Evolutionary conservation across 192 early-diverging fungal species (phyloP), one percentile per base, ranked within the genome.

Genomic region (Dimargaris verticillata): DNA sequence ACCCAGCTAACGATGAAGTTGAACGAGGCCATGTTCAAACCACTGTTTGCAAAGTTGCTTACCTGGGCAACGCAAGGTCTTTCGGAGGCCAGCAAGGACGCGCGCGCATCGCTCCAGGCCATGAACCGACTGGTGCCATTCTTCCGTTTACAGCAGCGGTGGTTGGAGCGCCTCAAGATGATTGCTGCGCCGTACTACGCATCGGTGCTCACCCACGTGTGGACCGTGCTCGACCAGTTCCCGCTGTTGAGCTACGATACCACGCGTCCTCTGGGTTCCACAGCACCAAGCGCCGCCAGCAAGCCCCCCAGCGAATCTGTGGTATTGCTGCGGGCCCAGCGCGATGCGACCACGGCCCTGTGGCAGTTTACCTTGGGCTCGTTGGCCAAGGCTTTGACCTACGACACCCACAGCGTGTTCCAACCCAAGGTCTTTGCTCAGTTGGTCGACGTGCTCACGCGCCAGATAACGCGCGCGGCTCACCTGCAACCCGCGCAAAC

Each of bases 11-110:
- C 90, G 0, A 79, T 95, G 79, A 92, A 89, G 68, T 74, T 97
- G 64, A 99, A 92, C 72, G 95, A 96, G 67, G 86, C 83, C 17
- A 70, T 89, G 46, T 99, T 99, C 87, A 88, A 87, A 64, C 93
- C 93, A 11, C 58, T 96, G 68, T 96, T 89, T 80, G 72, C 92
- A 60, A 88, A 89, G 67, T 69, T 89, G 46, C 74, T 91, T 29
- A 83, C 85, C 38, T 93, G 91, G 91, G 81, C 82, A 1, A 72
- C 70, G 11, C 26, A 44, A 9, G 22, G 17, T 20, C 20, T 20
- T 17, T 17, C 14, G n/a, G 28, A 10, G 2, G 41, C n/a, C 38
- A 38, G 43, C 38, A 15, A 17, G 22, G 22, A 26, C 18, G 17
- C 33, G 26, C 28, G 17, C 25, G 18, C 47, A 22, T 22, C 20